Evolutionary conservation across 2,329 filamentous ascomycete species (phyloP), one percentile per base, ranked within the genome.

Genomic region (Cadophora sp.): DNA sequence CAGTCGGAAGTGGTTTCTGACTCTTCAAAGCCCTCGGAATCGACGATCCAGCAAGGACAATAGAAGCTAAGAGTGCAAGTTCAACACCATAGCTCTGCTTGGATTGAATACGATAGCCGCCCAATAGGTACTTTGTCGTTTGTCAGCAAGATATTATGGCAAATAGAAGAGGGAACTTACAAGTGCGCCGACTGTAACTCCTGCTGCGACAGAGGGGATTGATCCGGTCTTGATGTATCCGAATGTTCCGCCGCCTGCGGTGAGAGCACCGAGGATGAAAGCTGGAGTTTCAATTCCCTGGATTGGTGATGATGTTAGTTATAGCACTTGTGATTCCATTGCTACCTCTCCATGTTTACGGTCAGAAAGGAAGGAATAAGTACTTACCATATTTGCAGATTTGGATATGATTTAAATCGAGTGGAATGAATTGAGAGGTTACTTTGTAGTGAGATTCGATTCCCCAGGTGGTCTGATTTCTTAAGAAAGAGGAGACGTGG

Each of bases 191-290:
- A 99, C 94, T 41, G 90, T 89, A 72, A 93, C 83, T 62, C 96
- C 96, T 16, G 96, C 96, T 14, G 87, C 89, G 73, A 98, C 85
- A 14, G 94, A 97, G 45, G 95, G 95, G 59, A 97, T 79, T 27
- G 94, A 98, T 67, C 93, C 87, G 0, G 94, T 96, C 78, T 90
- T 89, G 53, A 90, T 83, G 80, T 93, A 99, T 77, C 96, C 96
- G 77, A 92, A 91, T 68, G 92, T 90, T 71, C 96, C 96, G 74
- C 96, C 96, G 66, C 91, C 85, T 61, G 94, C 93, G 66, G 94
- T 97, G 67, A 98, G 84, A 71, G 88, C 84, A 68, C 91, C 92
- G 76, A 98, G 89, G 75, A 92, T 78, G 79, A 90, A 92, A 71
- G 95, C 93, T 76, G 93, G 89, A 76, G 81, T 85, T 73, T 84